phyloP scores from a whole-genome alignment of 2,329 filamentous ascomycete species.

The Penicillium thymicola region DNA sequence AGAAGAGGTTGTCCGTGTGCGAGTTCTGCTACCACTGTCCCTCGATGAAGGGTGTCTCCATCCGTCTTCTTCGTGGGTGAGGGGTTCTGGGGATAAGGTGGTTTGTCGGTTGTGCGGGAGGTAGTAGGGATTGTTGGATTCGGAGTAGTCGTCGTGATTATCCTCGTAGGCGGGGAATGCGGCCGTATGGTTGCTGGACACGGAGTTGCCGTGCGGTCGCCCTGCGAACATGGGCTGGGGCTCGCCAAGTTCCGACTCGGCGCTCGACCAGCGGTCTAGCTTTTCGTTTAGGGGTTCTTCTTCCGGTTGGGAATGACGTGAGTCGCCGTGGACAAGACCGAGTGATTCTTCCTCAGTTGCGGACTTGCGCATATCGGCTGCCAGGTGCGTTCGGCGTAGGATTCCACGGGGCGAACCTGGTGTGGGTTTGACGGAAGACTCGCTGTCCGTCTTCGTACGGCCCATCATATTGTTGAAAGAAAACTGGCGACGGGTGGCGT shows the following conservation, averaged over 20 bases:
- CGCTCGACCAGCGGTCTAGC: constrained; percentile 27
- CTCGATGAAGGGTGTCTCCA: constrained; percentile 11
- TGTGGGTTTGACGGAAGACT: constrained; percentile 19
- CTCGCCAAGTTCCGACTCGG: constrained; percentile 22
- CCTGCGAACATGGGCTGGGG: constrained; percentile 15
- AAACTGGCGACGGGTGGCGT: constrained; percentile 71
- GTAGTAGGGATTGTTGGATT: constrained; percentile 25
- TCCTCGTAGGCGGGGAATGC: constrained; percentile 31
- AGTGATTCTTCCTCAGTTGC: constrained; percentile 79
- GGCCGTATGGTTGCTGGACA: constrained; percentile 21
- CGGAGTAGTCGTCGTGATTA: constrained; percentile 20
- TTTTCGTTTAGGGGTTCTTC: constrained; percentile 30
- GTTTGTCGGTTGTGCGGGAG: constrained; percentile 16
- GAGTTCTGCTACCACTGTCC: constrained; percentile 1
- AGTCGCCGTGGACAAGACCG: constrained; percentile 77
- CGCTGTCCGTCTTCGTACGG: constrained; percentile 38
- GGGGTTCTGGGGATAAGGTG: constrained; percentile 13
- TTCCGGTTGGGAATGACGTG: constrained; percentile 24
- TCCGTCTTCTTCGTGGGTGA: constrained; percentile 12
- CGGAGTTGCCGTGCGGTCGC: constrained; percentile 23
- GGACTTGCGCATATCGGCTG: constrained; percentile 38
- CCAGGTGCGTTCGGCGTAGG: constrained; percentile 41
- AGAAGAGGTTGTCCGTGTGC: constrained; percentile 21
- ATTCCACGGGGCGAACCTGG: constrained; percentile 35
- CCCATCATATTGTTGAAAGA: constrained; percentile 85